Percentiles rank a stretch among this genome's conserved stretches.
Evolutionary conservation across 2,329 filamentous ascomycete species (phyloP).

Genomic region (Xylariales sp.): DNA sequence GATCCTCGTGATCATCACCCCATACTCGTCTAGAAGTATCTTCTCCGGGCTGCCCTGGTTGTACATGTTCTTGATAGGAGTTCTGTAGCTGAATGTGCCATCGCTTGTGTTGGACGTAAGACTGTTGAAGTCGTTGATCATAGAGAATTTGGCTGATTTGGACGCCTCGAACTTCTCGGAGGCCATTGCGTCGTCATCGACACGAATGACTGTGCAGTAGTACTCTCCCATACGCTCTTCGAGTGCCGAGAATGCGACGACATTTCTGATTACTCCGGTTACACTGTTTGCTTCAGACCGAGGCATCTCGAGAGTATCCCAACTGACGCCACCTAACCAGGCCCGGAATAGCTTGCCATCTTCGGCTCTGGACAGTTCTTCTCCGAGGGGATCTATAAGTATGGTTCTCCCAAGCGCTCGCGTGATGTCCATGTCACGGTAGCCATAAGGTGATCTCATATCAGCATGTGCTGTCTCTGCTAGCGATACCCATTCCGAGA

Average conservation of each 20-base stretch:
- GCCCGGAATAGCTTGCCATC: neutral
- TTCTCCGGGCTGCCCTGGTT: slow-evolving; percentile 7
- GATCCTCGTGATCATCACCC: slow-evolving; percentile 10
- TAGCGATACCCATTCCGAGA: neutral
- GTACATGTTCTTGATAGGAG: slow-evolving; percentile 1
- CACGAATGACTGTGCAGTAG: neutral
- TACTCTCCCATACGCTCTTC: neutral
- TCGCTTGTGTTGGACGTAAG: neutral
- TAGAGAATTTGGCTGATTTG: neutral
- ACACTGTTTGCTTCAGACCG: neutral
- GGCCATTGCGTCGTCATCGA: neutral
- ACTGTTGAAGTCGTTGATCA: neutral
- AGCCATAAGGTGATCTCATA: neutral
- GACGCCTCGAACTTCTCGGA: neutral
- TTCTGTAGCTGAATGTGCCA: neutral
- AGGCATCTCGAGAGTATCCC: neutral
- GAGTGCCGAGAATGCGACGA: neutral
- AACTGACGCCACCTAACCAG: neutral
- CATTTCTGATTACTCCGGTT: neutral
- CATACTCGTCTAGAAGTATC: slow-evolving; percentile 6
- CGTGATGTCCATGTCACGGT: neutral
- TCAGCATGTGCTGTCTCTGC: neutral
- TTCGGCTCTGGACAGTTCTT: neutral
- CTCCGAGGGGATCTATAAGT: neutral
- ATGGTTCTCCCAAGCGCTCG: neutral